A percentile compares a stretch with the other conserved stretches of the same genome.
phyloP scores from a whole-genome alignment of 352 stramenopile species.

The Phytopythium vexans region DNA sequence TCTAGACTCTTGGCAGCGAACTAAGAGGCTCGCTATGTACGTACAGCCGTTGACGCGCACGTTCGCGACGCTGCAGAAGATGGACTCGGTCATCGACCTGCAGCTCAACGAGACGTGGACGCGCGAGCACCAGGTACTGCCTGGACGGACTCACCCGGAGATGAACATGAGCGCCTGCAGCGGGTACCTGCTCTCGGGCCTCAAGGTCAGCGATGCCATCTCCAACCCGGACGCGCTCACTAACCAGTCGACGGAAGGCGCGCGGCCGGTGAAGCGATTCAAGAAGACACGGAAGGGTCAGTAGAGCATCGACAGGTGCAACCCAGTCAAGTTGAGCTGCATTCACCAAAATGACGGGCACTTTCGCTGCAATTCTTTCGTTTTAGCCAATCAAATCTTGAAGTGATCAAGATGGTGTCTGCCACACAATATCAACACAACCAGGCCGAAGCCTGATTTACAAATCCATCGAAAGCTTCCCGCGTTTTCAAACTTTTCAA shows the following conservation, averaged over 20 bases:
- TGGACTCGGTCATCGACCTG: conserved; percentile 90
- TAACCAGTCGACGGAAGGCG: neutral
- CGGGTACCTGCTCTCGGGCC: conserved; percentile 93
- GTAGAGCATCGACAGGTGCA: neutral
- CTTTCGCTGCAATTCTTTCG: no score
- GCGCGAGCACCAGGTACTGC: conserved; percentile 93
- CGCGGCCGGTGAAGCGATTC: neutral
- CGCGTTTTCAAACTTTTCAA: conserved; percentile 6
- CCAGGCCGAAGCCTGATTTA: neutral
- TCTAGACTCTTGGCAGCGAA: no score
- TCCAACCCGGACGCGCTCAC: conserved; percentile 4
- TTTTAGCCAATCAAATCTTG: no score
- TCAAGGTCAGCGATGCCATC: conserved; percentile 75
- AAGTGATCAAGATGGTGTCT: no score
- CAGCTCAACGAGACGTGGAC: conserved; percentile 95
- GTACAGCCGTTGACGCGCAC: conserved; percentile 86
- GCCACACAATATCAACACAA: neutral
- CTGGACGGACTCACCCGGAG: conserved; percentile 92
- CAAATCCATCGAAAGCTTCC: neutral
- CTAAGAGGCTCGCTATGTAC: neutral
- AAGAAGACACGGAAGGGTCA: conserved; percentile 4
- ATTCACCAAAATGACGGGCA: no score
- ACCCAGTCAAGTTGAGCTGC: no score
- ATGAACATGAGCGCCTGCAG: conserved; percentile 97
- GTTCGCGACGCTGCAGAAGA: conserved; percentile 89